phyloP scores from a whole-genome alignment of 495 filamentous ascomycete species.

The Patellaria atrata region DNA sequence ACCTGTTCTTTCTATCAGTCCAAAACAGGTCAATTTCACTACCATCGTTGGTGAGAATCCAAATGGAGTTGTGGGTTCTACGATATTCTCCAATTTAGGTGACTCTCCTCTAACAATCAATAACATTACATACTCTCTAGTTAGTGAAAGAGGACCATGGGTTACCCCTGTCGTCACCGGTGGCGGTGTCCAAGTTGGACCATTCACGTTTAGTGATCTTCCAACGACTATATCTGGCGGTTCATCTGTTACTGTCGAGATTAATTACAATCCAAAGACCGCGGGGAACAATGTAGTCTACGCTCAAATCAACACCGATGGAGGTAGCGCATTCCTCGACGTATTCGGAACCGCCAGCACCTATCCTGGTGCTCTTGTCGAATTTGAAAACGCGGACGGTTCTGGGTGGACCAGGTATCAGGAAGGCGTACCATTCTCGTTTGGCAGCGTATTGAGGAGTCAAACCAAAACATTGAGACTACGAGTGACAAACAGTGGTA shows the following conservation, averaged over 20 bases:
- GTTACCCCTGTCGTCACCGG: constrained; percentile 24
- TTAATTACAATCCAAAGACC: constrained; percentile 29
- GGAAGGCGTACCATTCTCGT: constrained; percentile 26
- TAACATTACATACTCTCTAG: constrained; percentile 24
- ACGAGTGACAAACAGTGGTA: constrained; percentile 32
- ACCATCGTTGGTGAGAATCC: constrained; percentile 25
- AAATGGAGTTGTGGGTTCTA: constrained; percentile 18
- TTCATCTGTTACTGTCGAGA: constrained; percentile 20
- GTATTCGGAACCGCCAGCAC: constrained; percentile 29
- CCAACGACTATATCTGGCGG: constrained; percentile 26
- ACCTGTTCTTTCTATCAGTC: constrained; percentile 25
- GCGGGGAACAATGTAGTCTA: constrained; percentile 31
- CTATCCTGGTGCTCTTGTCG: constrained; percentile 30
- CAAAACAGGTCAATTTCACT: constrained; percentile 28
- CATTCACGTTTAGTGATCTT: constrained; percentile 29
- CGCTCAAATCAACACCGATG: constrained; percentile 29
- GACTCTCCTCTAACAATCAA: constrained; percentile 13
- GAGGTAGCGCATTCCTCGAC: constrained; percentile 28
- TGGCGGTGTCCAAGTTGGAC: constrained; percentile 23
- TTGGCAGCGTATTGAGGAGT: constrained; percentile 32
- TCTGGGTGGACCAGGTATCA: constrained; percentile 32
- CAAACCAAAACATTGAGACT: constrained; percentile 27
- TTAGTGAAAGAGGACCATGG: constrained; percentile 24
- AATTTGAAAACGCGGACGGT: constrained; percentile 34
- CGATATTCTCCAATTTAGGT: constrained; percentile 18